These are phyloP conservation scores for Myotisia sp. DNA, from an alignment of 2,329 filamentous ascomycete genomes.

Conservation along the genomic window DNA sequence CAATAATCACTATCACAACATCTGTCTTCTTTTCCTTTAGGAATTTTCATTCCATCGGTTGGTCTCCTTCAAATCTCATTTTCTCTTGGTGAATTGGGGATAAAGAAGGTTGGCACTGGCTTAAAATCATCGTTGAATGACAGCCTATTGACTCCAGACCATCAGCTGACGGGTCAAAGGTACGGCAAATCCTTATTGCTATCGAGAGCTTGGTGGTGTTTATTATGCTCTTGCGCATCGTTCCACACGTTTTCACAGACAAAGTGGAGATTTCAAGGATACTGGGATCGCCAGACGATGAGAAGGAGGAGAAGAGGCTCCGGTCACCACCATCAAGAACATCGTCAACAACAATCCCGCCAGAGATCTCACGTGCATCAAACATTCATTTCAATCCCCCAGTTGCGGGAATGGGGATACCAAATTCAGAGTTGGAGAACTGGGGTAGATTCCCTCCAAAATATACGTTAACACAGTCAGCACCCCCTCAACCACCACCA, in stretches of 20 bases:
- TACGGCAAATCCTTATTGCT: too few species aligned
- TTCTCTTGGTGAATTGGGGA: too few species aligned
- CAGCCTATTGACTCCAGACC: too few species aligned
- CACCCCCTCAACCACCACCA: constrained; percentile 3
- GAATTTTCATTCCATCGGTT: too few species aligned
- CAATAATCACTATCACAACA: too few species aligned
- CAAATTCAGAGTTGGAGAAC: constrained; percentile 3
- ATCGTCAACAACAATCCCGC: not conserved
- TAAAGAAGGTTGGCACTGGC: too few species aligned
- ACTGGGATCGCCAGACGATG: constrained; percentile 13
- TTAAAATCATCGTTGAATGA: too few species aligned
- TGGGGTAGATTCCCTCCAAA: too few species aligned
- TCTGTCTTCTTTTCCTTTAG: too few species aligned
- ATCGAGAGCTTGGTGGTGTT: not conserved
- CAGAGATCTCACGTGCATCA: not conserved
- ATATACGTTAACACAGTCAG: constrained; percentile 6
- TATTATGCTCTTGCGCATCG: constrained; percentile 10
- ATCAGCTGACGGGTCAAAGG: too few species aligned
- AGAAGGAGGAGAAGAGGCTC: constrained; percentile 9
- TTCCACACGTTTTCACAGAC: constrained; percentile 11
- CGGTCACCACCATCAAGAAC: not conserved
- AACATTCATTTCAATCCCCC: constrained; percentile 1
- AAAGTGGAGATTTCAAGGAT: constrained; percentile 16
- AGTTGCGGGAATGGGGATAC: constrained; percentile 3
- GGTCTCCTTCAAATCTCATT: too few species aligned